Base-by-base conservation (phyloP, 306 rosid genomes). In the Astragalus glycyphyllos region DNA sequence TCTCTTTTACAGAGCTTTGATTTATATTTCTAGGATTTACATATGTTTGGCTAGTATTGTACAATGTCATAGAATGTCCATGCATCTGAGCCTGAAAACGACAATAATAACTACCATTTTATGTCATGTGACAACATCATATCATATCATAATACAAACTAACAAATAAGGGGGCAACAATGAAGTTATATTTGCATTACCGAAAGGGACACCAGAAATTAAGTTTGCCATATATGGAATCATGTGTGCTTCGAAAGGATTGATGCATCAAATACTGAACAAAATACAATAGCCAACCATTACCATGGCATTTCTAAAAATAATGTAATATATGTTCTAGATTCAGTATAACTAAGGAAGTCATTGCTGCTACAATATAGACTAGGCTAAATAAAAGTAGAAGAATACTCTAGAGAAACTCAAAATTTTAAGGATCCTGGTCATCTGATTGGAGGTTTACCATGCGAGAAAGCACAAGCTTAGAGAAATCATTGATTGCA, bases 401-500 rank as follows among this genome's bases (percentile, higher is more conserved):
- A 49, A 56, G 14, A 68, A 49, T 55, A 26, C 49, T 69, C 78
- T 54, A 67, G 12, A 37, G 40, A 56, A 69, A 56, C 75, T 9
- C 44, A 55, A 46, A 45, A 73, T 59, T 75, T 81, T 71, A 86
- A 17, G 80, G 80, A 72, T 91, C 95, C 57, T 78, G 92, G 34
- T 80, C 50, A 61, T 90, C 96, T 20, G 93, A 15, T 63, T 89
- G 96, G 74, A 89, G 73, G 76, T 94, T 86, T 84, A 91, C 61
- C 76, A 91, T 84, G 62, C 83, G 90, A 66, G 95, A 89, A 65
- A 86, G 82, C 83, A 94, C 78, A 67, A 89, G 84, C 84, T 79
- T 90, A 41, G 97, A 84, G 42, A 91, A 73, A 82, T 89, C 99
- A 62, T 65, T 82, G 84, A 94, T 82, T 53, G 91, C 96, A 56